Conservation (phyloP, 2,329 filamentous ascomycete genomes). For the Graphilbum sp. region DNA sequence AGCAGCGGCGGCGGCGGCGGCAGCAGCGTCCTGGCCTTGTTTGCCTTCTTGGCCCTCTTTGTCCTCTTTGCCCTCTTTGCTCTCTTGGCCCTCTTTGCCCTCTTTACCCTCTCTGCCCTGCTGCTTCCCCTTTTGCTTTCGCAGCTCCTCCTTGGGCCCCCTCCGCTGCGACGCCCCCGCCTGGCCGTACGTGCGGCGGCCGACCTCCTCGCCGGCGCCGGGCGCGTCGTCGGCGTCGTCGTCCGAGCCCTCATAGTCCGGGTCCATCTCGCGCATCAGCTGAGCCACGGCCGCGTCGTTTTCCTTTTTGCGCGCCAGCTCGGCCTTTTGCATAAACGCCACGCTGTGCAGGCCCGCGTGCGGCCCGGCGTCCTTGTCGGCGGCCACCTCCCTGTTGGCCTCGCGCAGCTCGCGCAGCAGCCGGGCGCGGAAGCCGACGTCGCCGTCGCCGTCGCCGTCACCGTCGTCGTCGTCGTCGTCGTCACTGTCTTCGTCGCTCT, state of each 20-base stretch:
- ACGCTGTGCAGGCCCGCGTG: conserved; percentile 60
- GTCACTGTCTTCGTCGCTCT: conserved; percentile 12
- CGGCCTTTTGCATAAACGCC: conserved; percentile 89
- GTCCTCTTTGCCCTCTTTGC: not conserved
- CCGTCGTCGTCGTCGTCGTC: conserved; percentile 30
- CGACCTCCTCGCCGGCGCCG: conserved; percentile 7
- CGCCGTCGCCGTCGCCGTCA: conserved; percentile 41
- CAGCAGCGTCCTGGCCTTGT: not conserved
- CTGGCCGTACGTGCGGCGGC: conserved; percentile 8
- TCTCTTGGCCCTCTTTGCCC: not conserved
- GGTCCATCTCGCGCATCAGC: conserved; percentile 57
- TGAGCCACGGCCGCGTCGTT: conserved; percentile 63
- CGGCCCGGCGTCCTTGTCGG: conserved; percentile 31
- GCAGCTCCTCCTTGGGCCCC: not conserved
- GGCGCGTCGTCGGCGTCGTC: conserved; percentile 3
- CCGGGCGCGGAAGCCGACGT: conserved; percentile 32
- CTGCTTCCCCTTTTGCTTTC: too few species aligned
- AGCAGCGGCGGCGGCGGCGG: not conserved
- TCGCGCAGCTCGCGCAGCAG: conserved; percentile 31
- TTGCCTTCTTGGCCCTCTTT: not conserved
- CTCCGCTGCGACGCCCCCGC: not conserved
- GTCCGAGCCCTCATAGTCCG: conserved; percentile 18
- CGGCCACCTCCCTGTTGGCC: conserved; percentile 17
- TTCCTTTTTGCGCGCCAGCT: conserved; percentile 57
- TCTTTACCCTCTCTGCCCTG: too few species aligned